Percentiles rank a stretch among this genome's conserved stretches.
Conservation (phyloP, 345 rosid genomes). For the Eucalyptus polybractea region DNA sequence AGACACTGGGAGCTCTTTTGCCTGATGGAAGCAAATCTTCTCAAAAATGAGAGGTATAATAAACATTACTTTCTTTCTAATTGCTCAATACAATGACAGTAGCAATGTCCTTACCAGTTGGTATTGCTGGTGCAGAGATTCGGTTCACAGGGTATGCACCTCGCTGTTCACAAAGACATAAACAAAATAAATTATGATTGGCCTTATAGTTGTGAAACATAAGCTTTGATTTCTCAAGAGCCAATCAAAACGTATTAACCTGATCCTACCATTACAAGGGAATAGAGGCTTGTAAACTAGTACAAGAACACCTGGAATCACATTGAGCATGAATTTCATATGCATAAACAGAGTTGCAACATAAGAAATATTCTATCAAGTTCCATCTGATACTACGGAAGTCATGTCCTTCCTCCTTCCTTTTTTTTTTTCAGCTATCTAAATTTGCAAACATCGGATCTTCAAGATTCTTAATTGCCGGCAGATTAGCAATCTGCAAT, state of each 20-base stretch:
- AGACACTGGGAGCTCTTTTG: background rate
- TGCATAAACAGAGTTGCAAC: background rate
- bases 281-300: background rate
- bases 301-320: background rate
- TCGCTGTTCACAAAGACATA: conserved; percentile 38
- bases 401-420: background rate
- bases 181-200: background rate
- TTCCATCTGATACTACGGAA: background rate
- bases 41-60: background rate
- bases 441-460: background rate
- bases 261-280: background rate
- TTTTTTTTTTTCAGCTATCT: background rate
- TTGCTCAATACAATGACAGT: background rate
- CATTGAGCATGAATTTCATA: background rate
- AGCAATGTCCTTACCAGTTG: conserved; percentile 44
- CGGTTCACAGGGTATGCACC: conserved; percentile 55
- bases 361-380: background rate
- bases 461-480: background rate
- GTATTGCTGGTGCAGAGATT: conserved; percentile 75
- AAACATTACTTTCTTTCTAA: background rate
- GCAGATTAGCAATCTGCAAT: background rate
- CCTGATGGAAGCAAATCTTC: background rate
- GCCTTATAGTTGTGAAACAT: background rate
- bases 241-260: background rate
- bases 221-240: background rate